Conservation (phyloP, 306 rosid species). For the Acacia acuminata region DNA sequence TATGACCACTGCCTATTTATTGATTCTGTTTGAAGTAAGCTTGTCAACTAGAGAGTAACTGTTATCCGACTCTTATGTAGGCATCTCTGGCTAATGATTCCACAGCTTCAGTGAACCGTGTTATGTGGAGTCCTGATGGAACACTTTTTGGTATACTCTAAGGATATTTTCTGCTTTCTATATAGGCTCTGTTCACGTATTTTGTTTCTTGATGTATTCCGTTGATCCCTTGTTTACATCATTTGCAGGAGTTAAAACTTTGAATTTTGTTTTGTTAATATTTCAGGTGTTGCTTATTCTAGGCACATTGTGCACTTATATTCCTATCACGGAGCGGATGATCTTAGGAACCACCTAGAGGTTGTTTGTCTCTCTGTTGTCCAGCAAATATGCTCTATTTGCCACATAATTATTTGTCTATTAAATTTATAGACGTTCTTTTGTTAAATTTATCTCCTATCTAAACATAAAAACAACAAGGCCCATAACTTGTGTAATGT, state of each 20-base stretch:
- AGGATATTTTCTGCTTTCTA: conserved; percentile 2
- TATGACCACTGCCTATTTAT: conserved; percentile 13
- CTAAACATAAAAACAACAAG: conserved; percentile 9
- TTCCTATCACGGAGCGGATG: conserved; percentile 89
- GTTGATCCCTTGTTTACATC: background rate
- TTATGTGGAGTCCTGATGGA: conserved; percentile 98
- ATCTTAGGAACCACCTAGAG: conserved; percentile 86
- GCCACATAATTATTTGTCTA: conserved; percentile 7
- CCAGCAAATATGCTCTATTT: conserved; percentile 19
- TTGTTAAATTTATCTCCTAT: conserved; percentile 14
- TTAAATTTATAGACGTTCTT: background rate
- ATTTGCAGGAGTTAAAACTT: background rate
- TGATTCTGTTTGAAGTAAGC: conserved; percentile 3
- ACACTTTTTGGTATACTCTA: conserved; percentile 68
- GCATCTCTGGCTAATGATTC: conserved; percentile 75
- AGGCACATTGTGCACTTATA: conserved; percentile 93
- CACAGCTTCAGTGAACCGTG: conserved; percentile 85
- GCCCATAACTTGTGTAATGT: background rate
- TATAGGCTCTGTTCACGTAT: conserved; percentile 15
- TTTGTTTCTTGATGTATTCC: conserved; percentile 6
- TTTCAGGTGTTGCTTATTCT: conserved; percentile 97
- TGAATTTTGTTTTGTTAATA: conserved; percentile 32
- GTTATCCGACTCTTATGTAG: conserved; percentile 48
- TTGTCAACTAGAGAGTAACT: conserved; percentile 29
- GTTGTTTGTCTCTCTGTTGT: conserved; percentile 48